phyloP scores from a whole-genome alignment of 306 rosid genomes.

The Dryas alaskensis region DNA sequence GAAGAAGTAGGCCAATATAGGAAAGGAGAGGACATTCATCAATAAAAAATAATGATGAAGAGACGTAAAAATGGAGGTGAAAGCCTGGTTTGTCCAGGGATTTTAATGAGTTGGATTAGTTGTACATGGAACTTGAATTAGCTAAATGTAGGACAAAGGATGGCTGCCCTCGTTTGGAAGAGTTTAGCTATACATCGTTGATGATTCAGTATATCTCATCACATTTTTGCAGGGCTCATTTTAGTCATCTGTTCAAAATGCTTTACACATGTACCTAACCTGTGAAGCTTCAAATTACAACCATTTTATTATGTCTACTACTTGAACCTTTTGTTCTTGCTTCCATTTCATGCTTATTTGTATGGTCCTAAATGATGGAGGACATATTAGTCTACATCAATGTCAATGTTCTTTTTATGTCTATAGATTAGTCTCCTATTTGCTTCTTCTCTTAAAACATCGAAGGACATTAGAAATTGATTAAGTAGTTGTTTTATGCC shows the following conservation, averaged over 20 bases:
- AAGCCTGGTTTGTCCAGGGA: background rate
- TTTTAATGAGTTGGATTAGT: background rate
- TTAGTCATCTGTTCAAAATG: background rate
- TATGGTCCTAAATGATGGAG: background rate
- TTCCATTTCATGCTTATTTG: background rate
- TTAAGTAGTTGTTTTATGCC: background rate
- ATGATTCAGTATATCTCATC: background rate
- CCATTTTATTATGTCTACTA: background rate
- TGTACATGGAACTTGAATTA: constrained; percentile 1
- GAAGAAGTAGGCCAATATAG: background rate
- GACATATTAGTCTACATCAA: background rate
- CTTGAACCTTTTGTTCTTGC: background rate
- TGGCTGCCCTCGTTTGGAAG: background rate
- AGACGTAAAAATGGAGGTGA: background rate
- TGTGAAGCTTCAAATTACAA: background rate
- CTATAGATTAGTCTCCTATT: background rate
- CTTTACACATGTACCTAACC: background rate
- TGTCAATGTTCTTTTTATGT: background rate
- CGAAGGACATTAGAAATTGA: background rate
- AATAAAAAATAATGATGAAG: background rate
- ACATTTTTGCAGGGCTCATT: background rate
- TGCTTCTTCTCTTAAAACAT: background rate
- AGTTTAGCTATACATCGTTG: background rate
- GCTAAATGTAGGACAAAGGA: too few relatives aligned
- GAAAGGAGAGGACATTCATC: background rate